Evolutionary conservation across 1,284 basidiomycete species (phyloP).

Genomic region (Polyporus tsugae): DNA sequence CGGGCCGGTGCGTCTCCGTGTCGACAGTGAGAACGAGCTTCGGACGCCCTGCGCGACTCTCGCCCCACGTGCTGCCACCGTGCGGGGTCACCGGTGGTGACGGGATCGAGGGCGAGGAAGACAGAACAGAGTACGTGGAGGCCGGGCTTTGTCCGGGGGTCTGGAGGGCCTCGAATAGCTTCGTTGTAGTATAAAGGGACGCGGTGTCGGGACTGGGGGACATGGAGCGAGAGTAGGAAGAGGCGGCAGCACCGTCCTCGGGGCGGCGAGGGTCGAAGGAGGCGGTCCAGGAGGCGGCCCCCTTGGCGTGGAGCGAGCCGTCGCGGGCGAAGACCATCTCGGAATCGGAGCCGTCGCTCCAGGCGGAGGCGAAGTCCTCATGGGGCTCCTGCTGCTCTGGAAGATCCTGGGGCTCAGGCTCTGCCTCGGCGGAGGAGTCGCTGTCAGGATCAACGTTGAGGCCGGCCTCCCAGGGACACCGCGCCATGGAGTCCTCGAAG

Average conservation of each 20-base stretch:
- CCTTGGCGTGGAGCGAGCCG: slow-evolving; percentile 46
- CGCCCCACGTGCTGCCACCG: slow-evolving; percentile 44
- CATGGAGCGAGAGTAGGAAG: slow-evolving; percentile 41
- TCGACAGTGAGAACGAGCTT: slow-evolving; percentile 64
- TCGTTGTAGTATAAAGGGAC: slow-evolving; percentile 37
- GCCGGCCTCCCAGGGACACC: slow-evolving; percentile 81
- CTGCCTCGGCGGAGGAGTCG: slow-evolving; percentile 36
- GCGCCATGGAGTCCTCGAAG: slow-evolving; percentile 85
- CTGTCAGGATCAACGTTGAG: slow-evolving; percentile 66
- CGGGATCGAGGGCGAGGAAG: slow-evolving; percentile 42
- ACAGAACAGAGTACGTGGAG: slow-evolving; percentile 42
- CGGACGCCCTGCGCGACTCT: slow-evolving; percentile 43
- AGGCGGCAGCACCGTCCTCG: slow-evolving; percentile 21
- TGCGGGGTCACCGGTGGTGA: slow-evolving; percentile 56
- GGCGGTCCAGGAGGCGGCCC: slow-evolving; percentile 46
- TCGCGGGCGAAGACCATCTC: slow-evolving; percentile 66
- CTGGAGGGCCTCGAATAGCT: slow-evolving; percentile 37
- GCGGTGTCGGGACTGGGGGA: slow-evolving; percentile 37
- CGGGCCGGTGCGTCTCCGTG: slow-evolving; percentile 59
- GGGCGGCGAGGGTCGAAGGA: slow-evolving; percentile 41
- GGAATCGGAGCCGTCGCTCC: slow-evolving; percentile 73
- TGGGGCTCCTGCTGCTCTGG: slow-evolving; percentile 40
- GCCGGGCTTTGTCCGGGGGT: slow-evolving; percentile 39
- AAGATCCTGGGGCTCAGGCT: slow-evolving; percentile 37
- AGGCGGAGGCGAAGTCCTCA: slow-evolving; percentile 46